Evolutionary conservation across 208 protist species (phyloP).

Genomic region (Leishmania tarentolae): DNA sequence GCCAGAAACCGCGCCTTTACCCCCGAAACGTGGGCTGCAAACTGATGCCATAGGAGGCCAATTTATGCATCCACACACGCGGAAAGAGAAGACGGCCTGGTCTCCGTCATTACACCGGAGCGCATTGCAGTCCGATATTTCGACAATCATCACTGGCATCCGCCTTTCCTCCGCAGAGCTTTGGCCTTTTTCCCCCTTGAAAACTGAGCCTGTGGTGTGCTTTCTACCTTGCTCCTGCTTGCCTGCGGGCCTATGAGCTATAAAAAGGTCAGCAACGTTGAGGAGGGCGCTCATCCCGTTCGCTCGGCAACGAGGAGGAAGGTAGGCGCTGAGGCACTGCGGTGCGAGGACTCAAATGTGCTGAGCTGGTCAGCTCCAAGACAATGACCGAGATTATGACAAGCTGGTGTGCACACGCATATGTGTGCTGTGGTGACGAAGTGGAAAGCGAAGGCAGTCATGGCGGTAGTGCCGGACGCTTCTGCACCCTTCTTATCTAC

Average conservation of each 20-base stretch:
- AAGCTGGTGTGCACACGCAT: neutral
- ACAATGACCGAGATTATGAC: neutral
- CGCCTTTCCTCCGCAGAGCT: neutral
- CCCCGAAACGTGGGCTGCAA: slow-evolving; percentile 87
- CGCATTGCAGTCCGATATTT: neutral
- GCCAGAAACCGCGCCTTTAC: slow-evolving; percentile 85
- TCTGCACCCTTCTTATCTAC: neutral
- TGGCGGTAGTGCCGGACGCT: neutral
- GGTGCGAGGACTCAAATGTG: neutral
- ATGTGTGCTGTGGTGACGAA: neutral
- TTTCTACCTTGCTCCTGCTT: neutral
- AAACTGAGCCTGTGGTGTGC: neutral
- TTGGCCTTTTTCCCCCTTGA: neutral
- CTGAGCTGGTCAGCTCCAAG: neutral
- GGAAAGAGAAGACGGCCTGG: neutral
- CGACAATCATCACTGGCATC: neutral
- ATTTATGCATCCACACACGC: neutral
- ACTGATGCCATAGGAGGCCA: slow-evolving; percentile 70
- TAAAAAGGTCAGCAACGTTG: neutral
- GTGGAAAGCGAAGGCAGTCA: neutral
- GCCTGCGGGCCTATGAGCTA: neutral
- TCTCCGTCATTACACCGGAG: neutral
- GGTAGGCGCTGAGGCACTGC: neutral
- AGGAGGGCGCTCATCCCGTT: neutral
- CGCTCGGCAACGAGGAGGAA: neutral